Evolutionary conservation across 1,284 basidiomycete species (phyloP), one percentile per base, ranked within the genome.

Genomic region (Moniliophthora roreri): DNA sequence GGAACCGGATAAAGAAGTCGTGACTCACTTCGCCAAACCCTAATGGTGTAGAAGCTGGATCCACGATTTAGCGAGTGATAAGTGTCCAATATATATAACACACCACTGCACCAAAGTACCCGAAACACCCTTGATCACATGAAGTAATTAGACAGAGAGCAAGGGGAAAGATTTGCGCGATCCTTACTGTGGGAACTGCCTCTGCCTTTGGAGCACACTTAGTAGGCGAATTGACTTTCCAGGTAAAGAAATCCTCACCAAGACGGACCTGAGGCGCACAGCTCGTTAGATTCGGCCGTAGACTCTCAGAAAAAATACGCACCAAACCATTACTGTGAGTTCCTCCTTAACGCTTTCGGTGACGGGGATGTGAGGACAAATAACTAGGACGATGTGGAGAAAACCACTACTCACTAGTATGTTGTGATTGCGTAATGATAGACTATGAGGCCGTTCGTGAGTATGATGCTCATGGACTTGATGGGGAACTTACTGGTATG

Each of bases 371-470:
- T 32, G 13, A 52, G 45, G 34, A n/a, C 13, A 15, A 2, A 44
- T 8, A 13, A 13, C 15, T 32, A 1, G 9, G 37, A 46, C 28
- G 11, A 28, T 18, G 16, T 13, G 24, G 16, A 13, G 24, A 10
- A n/a, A 16, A n/a, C 24, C n/a, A 21, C 15, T 7, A 55, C 72
- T n/a, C 58, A 74, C 73, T 69, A 69, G 53, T 69, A 74, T 46
- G 66, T 57, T 6, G 65, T 58, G 21, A 76, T 64, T 3, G 71
- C 59, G 51, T 76, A 74, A 51, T 74, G 66, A 57, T 75, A 76
- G 3, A 73, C 73, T 74, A 48, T 2, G 44, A 23, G 35, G n/a
- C 46, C 15, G 28, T 20, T 24, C 18, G 28, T 53, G 35, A 48
- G 38, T 13, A 21, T 23, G 9, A 35, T 1, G 52, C 9, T n/a